Conservation (phyloP, 805 yeast genomes). For the Dipodascopsis uninucleata region DNA sequence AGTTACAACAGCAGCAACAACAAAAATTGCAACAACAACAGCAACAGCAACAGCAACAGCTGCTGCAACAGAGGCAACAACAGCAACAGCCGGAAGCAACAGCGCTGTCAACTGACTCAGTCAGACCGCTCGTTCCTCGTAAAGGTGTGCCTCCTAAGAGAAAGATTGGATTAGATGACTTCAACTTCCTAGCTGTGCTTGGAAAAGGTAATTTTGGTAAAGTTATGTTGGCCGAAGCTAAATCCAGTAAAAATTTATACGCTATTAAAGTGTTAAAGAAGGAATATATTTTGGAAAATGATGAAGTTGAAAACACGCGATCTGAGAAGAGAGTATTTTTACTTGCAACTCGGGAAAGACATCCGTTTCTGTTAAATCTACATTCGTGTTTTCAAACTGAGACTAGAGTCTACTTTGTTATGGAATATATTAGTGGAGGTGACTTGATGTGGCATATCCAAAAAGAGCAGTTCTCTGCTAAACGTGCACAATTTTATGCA, state of each 20-base stretch:
- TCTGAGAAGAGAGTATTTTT: slow-evolving; percentile 91
- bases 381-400: slow-evolving; percentile 98
- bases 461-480: slow-evolving; percentile 79
- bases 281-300: slow-evolving; percentile 90
- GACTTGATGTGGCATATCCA: slow-evolving; percentile 99
- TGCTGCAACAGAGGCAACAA: slow-evolving; percentile 19
- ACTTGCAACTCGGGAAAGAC: slow-evolving; percentile 77
- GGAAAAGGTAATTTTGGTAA: slow-evolving; percentile 99
- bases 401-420: slow-evolving; percentile 92
- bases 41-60: slow-evolving; percentile 19
- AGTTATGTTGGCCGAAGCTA: slow-evolving; percentile 93
- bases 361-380: slow-evolving; percentile 87
- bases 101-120: too few species aligned
- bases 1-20: slow-evolving; percentile 12
- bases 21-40: slow-evolving; percentile 12
- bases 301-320: slow-evolving; percentile 90
- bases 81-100: slow-evolving; percentile 12
- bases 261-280: slow-evolving; percentile 96
- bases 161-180: slow-evolving; percentile 83
- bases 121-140: slow-evolving; percentile 47
- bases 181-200: slow-evolving; percentile 86
- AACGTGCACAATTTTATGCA: slow-evolving; percentile 94
- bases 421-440: slow-evolving; percentile 98
- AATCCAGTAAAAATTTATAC: slow-evolving; percentile 73
- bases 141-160: slow-evolving; percentile 46